Evolutionary conservation across 1,139 yeast genomes (phyloP), one percentile per base, ranked within the genome.

Genomic region (Pichia sp.): DNA sequence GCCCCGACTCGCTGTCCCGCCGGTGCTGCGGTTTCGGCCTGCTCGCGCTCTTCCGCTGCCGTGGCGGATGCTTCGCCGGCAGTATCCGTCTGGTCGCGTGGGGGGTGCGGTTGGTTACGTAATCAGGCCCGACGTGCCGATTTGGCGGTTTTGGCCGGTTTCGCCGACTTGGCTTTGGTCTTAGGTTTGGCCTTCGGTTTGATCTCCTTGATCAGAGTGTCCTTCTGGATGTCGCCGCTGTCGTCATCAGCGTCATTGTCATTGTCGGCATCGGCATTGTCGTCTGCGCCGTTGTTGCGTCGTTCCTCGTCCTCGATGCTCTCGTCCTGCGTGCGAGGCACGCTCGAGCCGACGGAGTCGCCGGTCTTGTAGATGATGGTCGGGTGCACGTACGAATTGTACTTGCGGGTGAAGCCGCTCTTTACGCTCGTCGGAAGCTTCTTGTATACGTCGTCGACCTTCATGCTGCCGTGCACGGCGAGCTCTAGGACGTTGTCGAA

Each of bases 401-500:
- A 93, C 60, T 78, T 81, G 62, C 96, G 76, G 0, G 99, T 95
- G 68, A 93, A 91, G 9, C 90, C 85, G 6, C 95, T 75, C 67
- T 95, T 95, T 24, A 83, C 84, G 36, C 84, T 78, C 1, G 96
- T 79, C 12, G 93, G 82, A 5, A 95, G 77, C 61, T 80, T 78
- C 68, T 88, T 88, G 49, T 81, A 64, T 9, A 74, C 61, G 1
- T 69, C 67, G 2, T 77, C 79, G 58, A 69, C 67, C 36, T 75
- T 71, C 24, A 73, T 75, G 2, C 74, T 73, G 7, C 63, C 60
- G 0, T 96, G 96, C 16, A 91, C 84, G 27, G 90, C 85, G 60
- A 91, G 80, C 59, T 91, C 97, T 77, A 89, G 74, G 20, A 95
- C 74, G 34, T 79, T 79, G 65, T 92, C 98, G 91, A 95, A 93